Conservation (phyloP, 306 rosid species). For the Lagenaria siceraria region DNA sequence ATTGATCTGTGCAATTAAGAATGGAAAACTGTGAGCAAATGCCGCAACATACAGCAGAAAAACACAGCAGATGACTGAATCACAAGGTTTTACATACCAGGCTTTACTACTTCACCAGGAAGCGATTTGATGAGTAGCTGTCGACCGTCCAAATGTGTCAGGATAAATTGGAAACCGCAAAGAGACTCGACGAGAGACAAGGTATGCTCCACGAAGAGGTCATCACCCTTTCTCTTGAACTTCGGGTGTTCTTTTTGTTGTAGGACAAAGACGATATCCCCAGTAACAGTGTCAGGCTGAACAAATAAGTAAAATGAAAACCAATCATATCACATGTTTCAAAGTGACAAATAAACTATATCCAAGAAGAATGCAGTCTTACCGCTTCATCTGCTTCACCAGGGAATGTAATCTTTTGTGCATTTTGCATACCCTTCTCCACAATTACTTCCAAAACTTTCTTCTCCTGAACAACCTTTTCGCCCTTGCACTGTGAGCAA, state of each 20-base stretch:
- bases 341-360: background rate
- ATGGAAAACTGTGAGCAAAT: background rate
- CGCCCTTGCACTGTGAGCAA: conserved; percentile 80
- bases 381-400: conserved; percentile 99
- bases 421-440: conserved; percentile 94
- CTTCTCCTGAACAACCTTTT: conserved; percentile 90
- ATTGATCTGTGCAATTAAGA: conserved; percentile 23
- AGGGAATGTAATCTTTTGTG: conserved; percentile 79
- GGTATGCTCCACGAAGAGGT: conserved; percentile 67
- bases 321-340: no score
- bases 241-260: conserved; percentile 95
- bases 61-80: background rate
- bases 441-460: conserved; percentile 81
- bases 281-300: conserved; percentile 95
- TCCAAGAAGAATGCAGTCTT: background rate
- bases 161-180: conserved; percentile 78
- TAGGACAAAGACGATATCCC: conserved; percentile 81
- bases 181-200: conserved; percentile 75
- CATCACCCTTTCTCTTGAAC: conserved; percentile 72
- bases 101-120: conserved; percentile 90
- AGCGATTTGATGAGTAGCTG: conserved; percentile 85
- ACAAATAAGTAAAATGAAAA: conserved; percentile 1
- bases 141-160: conserved; percentile 72
- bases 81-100: conserved; percentile 34
- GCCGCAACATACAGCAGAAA: background rate